Evolutionary conservation across 2,329 filamentous ascomycete species (phyloP).

Genomic region (Huntiella savannae): DNA sequence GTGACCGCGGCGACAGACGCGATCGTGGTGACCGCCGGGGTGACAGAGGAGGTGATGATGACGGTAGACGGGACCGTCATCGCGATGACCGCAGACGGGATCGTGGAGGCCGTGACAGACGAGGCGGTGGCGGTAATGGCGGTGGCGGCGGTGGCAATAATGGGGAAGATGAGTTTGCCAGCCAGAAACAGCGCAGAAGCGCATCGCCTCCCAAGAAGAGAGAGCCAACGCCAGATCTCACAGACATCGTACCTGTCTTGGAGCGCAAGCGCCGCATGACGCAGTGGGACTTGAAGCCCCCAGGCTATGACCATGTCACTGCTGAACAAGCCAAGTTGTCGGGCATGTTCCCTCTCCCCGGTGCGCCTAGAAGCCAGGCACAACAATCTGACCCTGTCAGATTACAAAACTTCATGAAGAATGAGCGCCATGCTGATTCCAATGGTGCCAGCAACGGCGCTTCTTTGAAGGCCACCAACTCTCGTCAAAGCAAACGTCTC

Average conservation of each 20-base stretch:
- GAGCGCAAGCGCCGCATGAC: slow-evolving; percentile 83
- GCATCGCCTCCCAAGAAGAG: slow-evolving; percentile 71
- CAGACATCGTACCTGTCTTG: slow-evolving; percentile 61
- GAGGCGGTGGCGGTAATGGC: slow-evolving; percentile 18
- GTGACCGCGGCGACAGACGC: slow-evolving; percentile 16
- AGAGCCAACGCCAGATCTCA: slow-evolving; percentile 90
- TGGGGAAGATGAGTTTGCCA: slow-evolving; percentile 21
- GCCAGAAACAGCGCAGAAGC: slow-evolving; percentile 38
- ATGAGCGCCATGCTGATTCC: slow-evolving; percentile 24
- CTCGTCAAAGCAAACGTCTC: slow-evolving; percentile 82
- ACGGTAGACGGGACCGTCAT: slow-evolving; percentile 42
- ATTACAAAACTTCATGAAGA: slow-evolving; percentile 81
- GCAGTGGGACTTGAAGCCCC: slow-evolving; percentile 98
- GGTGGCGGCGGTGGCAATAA: slow-evolving; percentile 22
- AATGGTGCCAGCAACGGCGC: slow-evolving; percentile 45
- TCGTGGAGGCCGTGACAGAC: slow-evolving; percentile 21
- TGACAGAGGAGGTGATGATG: slow-evolving; percentile 39
- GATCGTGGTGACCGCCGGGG: slow-evolving; percentile 25
- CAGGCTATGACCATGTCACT: slow-evolving; percentile 94
- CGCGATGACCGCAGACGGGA: slow-evolving; percentile 22
- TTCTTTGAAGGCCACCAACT: slow-evolving; percentile 81
- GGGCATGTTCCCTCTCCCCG: slow-evolving; percentile 95
- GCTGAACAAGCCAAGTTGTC: slow-evolving; percentile 97
- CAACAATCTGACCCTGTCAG: slow-evolving; percentile 80
- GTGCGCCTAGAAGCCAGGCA: slow-evolving; percentile 80